Conservation (phyloP, 768 basidiomycete genomes). For the Suillus ampliporus region DNA sequence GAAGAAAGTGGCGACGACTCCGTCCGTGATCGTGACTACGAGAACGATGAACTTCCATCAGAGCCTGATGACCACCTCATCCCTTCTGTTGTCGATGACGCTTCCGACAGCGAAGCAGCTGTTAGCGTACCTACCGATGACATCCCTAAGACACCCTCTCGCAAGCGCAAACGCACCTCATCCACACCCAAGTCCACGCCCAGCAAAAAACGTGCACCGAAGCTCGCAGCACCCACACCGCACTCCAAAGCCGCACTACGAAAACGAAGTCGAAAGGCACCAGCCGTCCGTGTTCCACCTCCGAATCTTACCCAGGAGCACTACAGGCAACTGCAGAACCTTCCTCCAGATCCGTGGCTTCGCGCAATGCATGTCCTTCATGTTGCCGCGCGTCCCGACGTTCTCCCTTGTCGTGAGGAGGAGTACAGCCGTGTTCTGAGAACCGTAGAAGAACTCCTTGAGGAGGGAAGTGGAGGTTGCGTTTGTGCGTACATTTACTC, state of each 20-base stretch:
- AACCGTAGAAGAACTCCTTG: constrained; percentile 82
- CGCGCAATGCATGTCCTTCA: constrained; percentile 91
- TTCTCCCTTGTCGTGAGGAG: constrained; percentile 85
- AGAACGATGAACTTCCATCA: constrained; percentile 24
- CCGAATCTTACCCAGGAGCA: constrained; percentile 41
- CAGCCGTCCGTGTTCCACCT: constrained; percentile 39
- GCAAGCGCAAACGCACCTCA: constrained; percentile 52
- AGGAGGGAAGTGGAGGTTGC: constrained; percentile 94
- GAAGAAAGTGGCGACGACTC: constrained; percentile 23
- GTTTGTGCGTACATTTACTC: constrained; percentile 65
- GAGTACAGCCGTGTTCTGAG: constrained; percentile 81
- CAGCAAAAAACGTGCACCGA: constrained; percentile 41
- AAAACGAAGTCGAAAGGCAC: constrained; percentile 39
- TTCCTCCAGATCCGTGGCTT: constrained; percentile 81
- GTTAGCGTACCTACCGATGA: constrained; percentile 33
- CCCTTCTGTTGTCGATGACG: constrained; percentile 18
- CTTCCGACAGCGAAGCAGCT: constrained; percentile 34
- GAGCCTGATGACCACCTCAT: constrained; percentile 30
- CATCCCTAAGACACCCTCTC: constrained; percentile 56
- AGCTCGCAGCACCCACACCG: constrained; percentile 69
- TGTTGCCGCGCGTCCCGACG: constrained; percentile 90
- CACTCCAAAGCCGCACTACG: constrained; percentile 74
- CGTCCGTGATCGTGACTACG: constrained; percentile 25
- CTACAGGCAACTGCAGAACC: constrained; percentile 49
- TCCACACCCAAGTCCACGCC: constrained; percentile 38